These are phyloP conservation scores for Kingdonia uniflora DNA, from an alignment of 164 flowering plant genomes.

Conservation along the genomic window DNA sequence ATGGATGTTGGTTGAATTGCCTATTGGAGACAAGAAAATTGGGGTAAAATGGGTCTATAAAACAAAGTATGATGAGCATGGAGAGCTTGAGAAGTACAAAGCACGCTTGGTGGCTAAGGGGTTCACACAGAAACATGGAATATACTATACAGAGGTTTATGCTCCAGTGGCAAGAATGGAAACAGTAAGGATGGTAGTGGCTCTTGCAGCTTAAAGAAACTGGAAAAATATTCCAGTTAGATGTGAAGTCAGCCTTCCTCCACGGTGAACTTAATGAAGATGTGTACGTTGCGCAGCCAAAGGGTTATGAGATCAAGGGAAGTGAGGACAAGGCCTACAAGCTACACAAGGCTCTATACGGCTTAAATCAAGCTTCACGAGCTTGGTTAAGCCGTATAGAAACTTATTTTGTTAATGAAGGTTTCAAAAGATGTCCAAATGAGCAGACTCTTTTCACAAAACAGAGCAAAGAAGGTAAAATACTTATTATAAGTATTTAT, in stretches of 20 bases:
- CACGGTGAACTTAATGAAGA: constrained; percentile 14
- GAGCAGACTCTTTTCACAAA: neutral
- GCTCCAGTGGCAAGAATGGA: neutral
- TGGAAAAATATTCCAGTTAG: no score
- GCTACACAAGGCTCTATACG: no score
- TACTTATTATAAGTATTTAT: neutral
- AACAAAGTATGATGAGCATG: neutral
- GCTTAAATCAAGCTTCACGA: neutral
- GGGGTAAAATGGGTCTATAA: neutral
- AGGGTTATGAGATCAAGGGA: no score
- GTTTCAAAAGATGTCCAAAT: no score
- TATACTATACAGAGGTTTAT: neutral
- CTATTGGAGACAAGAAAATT: neutral
- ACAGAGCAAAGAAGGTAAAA: neutral
- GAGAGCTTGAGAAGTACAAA: neutral
- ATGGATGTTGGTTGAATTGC: neutral
- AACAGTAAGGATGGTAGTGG: no score
- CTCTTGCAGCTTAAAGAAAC: no score
- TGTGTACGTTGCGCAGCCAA: neutral
- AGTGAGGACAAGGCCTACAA: no score
- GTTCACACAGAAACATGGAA: neutral
- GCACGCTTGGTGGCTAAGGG: constrained; percentile 1
- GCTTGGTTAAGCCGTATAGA: constrained; percentile 3
- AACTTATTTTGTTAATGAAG: constrained; percentile 4
- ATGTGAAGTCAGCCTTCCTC: neutral